Evolutionary conservation across 805 yeast species (phyloP), one percentile per base, ranked within the genome.

Genomic region (Naumovozyma baii): DNA sequence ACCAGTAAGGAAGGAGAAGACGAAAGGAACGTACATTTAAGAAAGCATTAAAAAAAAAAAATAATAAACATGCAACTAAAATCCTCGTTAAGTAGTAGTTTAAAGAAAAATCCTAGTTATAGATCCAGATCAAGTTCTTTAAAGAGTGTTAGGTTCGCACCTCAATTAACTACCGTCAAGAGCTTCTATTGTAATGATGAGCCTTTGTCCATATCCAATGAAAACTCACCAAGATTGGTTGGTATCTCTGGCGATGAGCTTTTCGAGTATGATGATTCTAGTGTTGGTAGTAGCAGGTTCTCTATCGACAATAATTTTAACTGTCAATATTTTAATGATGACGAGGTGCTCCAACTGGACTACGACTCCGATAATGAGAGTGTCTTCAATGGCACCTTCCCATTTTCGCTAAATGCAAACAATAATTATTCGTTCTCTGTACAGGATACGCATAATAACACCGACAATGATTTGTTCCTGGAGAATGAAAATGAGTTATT

Each of bases 111-210:
- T 2, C 37, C 49, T 10, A 35, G 49, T 3, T 33, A 46, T 5
- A 41, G 49, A 5, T 40, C 55, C 10, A 30, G 50, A 4, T 43
- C 53, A 5, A 44, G 52, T 18, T 43, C 64, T 44, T 65, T 66
- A 10, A 79, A 78, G 55, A 71, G 74, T 5, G 87, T 80, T 26
- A 64, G 84, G 39, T 80, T 80, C 57, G 83, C 87, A 1, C 57
- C 73, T 3, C 66, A 74, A 39, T 63, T 80, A 44, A 78, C 76
- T 38, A 76, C 76, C 32, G 72, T 80, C 40, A 80, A 80, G 55
- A 73, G 74, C 49, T 80, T 80, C 54, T 73, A 75, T 48, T 78
- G 77, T 31, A 57, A 62, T 25, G 80, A 75, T 39, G 72, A 72
- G 45, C 85, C 87, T 25, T 65, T 68, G 12, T 71, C 81, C 2